Base-by-base conservation (phyloP, 108 stramenopile species). In the Fistulifera pelliculosa region DNA sequence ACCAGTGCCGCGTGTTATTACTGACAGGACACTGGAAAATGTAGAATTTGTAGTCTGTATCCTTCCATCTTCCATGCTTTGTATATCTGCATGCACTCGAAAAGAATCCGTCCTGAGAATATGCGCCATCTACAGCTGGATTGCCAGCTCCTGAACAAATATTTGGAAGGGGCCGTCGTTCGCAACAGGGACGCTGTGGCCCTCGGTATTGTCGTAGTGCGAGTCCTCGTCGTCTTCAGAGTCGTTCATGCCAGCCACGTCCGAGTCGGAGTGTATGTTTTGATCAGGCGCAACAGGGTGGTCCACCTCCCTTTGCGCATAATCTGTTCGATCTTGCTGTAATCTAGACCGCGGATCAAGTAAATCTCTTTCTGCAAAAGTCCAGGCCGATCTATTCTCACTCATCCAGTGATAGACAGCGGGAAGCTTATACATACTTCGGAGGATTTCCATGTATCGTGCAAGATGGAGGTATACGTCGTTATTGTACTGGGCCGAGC, bases 1-100 rank as follows among this genome's bases (percentile, higher is more conserved):
- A 95, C 94, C 94, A 95, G 49, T 80, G 79, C 60, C 69, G 76
- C 17, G 84, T 82, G 22, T 87, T 84, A 56, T 87, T 82, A 64
- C 86, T 84, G 27, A 90, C 80, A 40, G 76, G 70, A 66, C 94
- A 95, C 27, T 81, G 66, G 58, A 90, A 95, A 0, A 83, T 15
- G 11, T 62, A 73, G 39, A 77, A 81, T 6, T 38, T 56, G 23
- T 49, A 54, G 24, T 70, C 56, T 22, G 61, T 28, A 17, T 75
- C 87, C 16, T 77, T 49, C 61, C 70, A 81, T 21, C 62, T 57
- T 8, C 80, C 86, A 17, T 65, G 49, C 38, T 66, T 73, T 38
- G 55, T 73, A 55, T 75, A 95, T 62, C 71, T 83, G 38, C 68
- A 65, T 1, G 63, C 87, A 16, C 72, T 56, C 48, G 86, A 77